phyloP scores from a whole-genome alignment of 129 eudicot genomes.

The Logfia minima region DNA sequence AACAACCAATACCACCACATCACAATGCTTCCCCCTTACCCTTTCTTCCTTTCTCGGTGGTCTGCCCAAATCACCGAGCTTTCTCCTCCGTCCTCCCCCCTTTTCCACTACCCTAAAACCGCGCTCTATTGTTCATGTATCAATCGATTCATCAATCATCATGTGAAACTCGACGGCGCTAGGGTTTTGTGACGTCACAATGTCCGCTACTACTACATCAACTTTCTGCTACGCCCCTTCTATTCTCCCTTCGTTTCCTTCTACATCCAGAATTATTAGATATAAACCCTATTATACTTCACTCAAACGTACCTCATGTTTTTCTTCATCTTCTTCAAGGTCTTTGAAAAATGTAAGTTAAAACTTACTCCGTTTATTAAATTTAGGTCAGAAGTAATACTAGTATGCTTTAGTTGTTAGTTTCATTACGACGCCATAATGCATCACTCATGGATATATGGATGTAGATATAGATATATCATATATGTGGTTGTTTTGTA shows the following conservation, averaged over 20 bases:
- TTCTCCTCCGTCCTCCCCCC: neutral
- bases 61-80: neutral
- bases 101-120: slow-evolving; percentile 1
- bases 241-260: slow-evolving; percentile 28
- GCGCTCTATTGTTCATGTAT: neutral
- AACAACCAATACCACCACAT: neutral
- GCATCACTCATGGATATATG: neutral
- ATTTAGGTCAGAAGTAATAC: neutral
- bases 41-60: neutral
- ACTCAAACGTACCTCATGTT: slow-evolving; percentile 9
- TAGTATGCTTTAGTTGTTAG: neutral
- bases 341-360: slow-evolving; percentile 41
- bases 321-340: slow-evolving; percentile 20
- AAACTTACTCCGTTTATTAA: neutral
- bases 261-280: slow-evolving; percentile 27
- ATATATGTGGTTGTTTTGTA: neutral
- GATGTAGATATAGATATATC: too few species aligned
- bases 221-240: slow-evolving; percentile 28
- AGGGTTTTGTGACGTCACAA: slow-evolving; percentile 16
- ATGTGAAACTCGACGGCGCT: slow-evolving; percentile 20
- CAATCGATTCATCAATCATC: neutral
- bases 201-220: slow-evolving; percentile 18
- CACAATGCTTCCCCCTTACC: neutral
- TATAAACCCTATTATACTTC: slow-evolving; percentile 14
- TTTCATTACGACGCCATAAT: too few species aligned